phyloP scores from a whole-genome alignment of 2,329 filamentous ascomycete species.

The Hyphodiscus sp. region DNA sequence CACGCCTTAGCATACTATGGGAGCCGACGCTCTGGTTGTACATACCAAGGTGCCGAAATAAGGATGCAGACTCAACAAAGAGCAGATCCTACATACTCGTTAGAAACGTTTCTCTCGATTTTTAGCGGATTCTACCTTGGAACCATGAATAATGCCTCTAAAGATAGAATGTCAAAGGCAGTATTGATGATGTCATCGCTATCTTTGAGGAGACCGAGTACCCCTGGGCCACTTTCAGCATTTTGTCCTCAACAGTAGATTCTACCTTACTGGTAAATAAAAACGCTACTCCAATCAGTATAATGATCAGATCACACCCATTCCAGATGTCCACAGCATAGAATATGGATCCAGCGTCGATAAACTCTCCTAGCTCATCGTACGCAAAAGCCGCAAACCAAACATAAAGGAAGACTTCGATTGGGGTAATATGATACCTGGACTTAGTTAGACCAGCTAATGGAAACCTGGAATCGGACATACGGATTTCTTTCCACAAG shows the following conservation, averaged over 20 bases:
- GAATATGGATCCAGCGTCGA: conserved; percentile 80
- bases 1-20: conserved; percentile 13
- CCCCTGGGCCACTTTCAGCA: conserved; percentile 39
- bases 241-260: neutral
- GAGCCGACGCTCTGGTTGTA: neutral
- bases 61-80: conserved; percentile 76
- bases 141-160: conserved; percentile 86
- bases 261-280: conserved; percentile 59
- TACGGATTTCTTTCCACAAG: conserved; percentile 63
- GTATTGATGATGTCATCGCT: conserved; percentile 62
- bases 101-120: neutral
- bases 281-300: conserved; percentile 65
- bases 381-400: conserved; percentile 87
- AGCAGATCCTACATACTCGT: conserved; percentile 58
- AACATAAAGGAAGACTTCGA: conserved; percentile 70
- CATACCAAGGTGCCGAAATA: conserved; percentile 74
- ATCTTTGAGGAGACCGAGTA: conserved; percentile 57
- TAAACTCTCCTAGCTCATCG: conserved; percentile 78
- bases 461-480: conserved; percentile 3
- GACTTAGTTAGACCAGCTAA: neutral
- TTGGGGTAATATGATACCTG: conserved; percentile 52
- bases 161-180: conserved; percentile 81
- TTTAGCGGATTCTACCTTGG: conserved; percentile 44
- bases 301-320: conserved; percentile 66
- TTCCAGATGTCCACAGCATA: conserved; percentile 83